Percentiles rank a stretch among this genome's conserved stretches.
phyloP scores from a whole-genome alignment of 2,329 filamentous ascomycete species.

The Fusarium xyrophilum region DNA sequence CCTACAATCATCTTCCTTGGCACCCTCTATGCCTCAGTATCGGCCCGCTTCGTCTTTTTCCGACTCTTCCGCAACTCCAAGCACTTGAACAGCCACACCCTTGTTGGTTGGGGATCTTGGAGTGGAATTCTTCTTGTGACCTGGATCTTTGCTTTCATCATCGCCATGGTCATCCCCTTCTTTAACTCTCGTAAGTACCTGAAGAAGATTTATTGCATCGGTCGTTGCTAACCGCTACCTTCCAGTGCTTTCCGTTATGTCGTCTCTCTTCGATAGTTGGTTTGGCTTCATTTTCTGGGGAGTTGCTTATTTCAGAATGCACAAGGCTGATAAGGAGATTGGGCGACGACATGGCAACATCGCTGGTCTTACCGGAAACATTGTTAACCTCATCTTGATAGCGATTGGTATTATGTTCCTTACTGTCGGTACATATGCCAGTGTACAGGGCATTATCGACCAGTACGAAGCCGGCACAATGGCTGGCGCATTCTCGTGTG shows the following conservation, averaged over 20 bases:
- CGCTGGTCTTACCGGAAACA: slow-evolving; percentile 61
- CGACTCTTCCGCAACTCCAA: slow-evolving; percentile 79
- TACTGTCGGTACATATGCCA: slow-evolving; percentile 80
- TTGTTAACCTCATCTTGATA: slow-evolving; percentile 76
- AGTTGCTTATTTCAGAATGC: slow-evolving; percentile 79
- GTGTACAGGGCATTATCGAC: slow-evolving; percentile 76
- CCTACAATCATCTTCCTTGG: slow-evolving; percentile 93
- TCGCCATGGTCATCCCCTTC: slow-evolving; percentile 92
- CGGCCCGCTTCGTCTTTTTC: slow-evolving; percentile 91
- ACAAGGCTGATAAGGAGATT: slow-evolving; percentile 64
- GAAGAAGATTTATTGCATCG: neutral
- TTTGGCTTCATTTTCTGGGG: slow-evolving; percentile 98
- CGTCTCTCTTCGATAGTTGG: slow-evolving; percentile 90
- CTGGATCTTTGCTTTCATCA: slow-evolving; percentile 91
- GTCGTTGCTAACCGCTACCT: slow-evolving; percentile 20
- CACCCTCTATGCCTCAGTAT: slow-evolving; percentile 88
- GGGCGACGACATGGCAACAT: slow-evolving; percentile 59
- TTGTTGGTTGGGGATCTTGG: slow-evolving; percentile 83
- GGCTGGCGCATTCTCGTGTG: slow-evolving; percentile 76
- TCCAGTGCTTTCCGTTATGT: slow-evolving; percentile 73
- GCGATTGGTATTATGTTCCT: slow-evolving; percentile 81
- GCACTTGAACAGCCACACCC: slow-evolving; percentile 82
- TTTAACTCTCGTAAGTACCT: slow-evolving; percentile 72
- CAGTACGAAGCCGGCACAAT: slow-evolving; percentile 71
- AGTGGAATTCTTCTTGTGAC: slow-evolving; percentile 70